Conservation (phyloP, 108 stramenopile species). For the Discostella stelligeroides region DNA sequence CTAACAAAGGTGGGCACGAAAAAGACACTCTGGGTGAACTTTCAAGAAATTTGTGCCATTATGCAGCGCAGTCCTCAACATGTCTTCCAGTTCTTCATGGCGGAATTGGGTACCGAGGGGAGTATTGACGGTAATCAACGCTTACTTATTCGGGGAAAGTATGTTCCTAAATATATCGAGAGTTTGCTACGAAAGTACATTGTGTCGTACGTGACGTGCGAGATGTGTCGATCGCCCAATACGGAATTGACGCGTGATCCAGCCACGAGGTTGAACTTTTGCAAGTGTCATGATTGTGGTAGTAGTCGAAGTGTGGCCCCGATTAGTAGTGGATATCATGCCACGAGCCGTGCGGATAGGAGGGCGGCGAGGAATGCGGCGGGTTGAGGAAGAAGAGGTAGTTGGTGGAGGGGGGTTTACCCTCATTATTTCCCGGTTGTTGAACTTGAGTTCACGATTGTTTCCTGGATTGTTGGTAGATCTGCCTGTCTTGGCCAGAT, state of each 20-base stretch:
- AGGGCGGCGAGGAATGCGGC: conserved; percentile 93
- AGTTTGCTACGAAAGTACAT: conserved; percentile 98
- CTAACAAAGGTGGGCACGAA: conserved; percentile 91
- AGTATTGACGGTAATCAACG: conserved; percentile 98
- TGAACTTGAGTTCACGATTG: no score
- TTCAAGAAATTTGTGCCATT: conserved; percentile 97
- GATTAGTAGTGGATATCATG: conserved; percentile 97
- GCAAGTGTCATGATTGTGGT: conserved; percentile 95
- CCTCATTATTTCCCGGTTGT: no score
- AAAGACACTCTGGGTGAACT: conserved; percentile 99
- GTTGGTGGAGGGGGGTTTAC: background rate
- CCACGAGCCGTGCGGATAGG: conserved; percentile 97
- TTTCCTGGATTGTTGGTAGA: no score
- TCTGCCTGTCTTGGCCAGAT: no score
- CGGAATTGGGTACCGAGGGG: conserved; percentile 99
- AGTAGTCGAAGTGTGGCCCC: conserved; percentile 91
- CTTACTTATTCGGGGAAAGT: conserved; percentile 96
- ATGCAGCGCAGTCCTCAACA: conserved; percentile 97
- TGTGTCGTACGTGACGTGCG: conserved; percentile 98
- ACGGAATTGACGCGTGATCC: conserved; percentile 94
- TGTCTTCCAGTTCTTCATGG: conserved; percentile 99
- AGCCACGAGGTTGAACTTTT: conserved; percentile 91
- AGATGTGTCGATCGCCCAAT: conserved; percentile 97
- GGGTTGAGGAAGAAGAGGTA: conserved; percentile 43
- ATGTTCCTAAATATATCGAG: conserved; percentile 98